Evolutionary conservation across 495 filamentous ascomycete species (phyloP), one percentile per base, ranked within the genome.

Genomic region (Talaromyces thailandensis): DNA sequence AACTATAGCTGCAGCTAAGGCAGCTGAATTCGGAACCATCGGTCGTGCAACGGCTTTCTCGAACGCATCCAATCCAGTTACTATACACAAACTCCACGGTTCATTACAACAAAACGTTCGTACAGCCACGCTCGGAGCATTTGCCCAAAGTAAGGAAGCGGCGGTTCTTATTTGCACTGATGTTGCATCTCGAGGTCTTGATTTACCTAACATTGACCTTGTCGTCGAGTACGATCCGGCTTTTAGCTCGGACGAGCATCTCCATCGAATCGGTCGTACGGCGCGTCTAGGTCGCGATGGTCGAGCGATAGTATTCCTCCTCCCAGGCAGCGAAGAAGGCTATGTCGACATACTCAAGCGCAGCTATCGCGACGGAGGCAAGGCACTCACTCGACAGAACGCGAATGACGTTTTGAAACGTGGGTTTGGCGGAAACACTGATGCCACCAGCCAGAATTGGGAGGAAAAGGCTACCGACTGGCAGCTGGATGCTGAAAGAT

Each of bases 171-270:
- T 98, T 67, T 96, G 91, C 69, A 98, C 94, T 6, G 94, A 98
- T 67, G 93, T 98, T 50, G 90, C 93, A 21, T 93, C 94, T 21
- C 90, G 94, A 60, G 94, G 94, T 68, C 84, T 98, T 31, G 94
- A 98, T 75, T 79, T 98, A 3, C 92, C 93, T 1, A 93, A 96
- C 51, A 88, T 98, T 43, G 94, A 98, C 67, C 81, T 96, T 18
- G 89, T 97, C 31, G 82, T 98, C 62, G 93, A 98, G 70, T 97
- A 94, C 71, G 94, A 97, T 69, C 92, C 94, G 0, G 88, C 94
- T 4, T 97, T 96, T 76, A 89, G 87, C 67, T 82, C 88, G 3
- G 87, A 92, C 58, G 94, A 98, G 65, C 94, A 98, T 71, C 78
- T 96, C 3, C 94, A 98, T 69, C 88, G 94, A 51, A 89, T 98